Base-by-base conservation (phyloP, 192 early-diverging fungal species). In the Coemansia nantahalensis region DNA sequence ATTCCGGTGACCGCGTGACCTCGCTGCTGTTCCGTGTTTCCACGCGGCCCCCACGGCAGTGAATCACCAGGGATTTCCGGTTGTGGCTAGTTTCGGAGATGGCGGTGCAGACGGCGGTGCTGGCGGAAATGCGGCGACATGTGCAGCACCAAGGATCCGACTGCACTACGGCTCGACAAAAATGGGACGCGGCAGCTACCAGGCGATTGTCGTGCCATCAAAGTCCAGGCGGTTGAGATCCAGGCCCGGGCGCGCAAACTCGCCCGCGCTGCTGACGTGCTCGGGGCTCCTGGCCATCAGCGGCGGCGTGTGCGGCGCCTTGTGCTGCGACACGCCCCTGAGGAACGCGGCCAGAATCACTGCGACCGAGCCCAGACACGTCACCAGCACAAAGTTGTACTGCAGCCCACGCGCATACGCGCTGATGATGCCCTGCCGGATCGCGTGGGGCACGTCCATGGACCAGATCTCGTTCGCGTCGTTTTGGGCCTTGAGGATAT, bases 371-470 rank as follows among this genome's bases (percentile, higher is more conserved):
- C 59, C 54, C 51, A 75, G 23, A 28, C 71, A 75, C 0, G 71
- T 65, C 24, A 75, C 62, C 51, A 75, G 39, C 6, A 55, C 56
- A 56, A 75, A 75, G 26, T 66, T 75, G 42, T 67, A 56, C 48
- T 75, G 63, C 51, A 75, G 42, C 16, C 71, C 71, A 26, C 61
- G 65, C 17, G 66, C 62, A 60, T 77, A 77, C 14, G 73, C 66
- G 9, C 53, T 33, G 33, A 77, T 65, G 34, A 77, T 69, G 32
- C 58, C 49, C 38, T 56, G 51, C 58, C 53, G 60, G 31, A 69
- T 46, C 2, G 51, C 36, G 10, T 28, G 35, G 1, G 73, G 73
- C 37, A 77, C 35, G 18, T 62, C 56, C 47, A 62, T 59, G 18
- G 53, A 42, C 73, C 73, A 77, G 17, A 77, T 59, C 30, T 68